A percentile compares a stretch with the other conserved stretches of the same genome.
These are phyloP conservation scores for Cyclotella kingstonii DNA, from an alignment of 108 stramenopile genomes.

Conservation along the genomic window DNA sequence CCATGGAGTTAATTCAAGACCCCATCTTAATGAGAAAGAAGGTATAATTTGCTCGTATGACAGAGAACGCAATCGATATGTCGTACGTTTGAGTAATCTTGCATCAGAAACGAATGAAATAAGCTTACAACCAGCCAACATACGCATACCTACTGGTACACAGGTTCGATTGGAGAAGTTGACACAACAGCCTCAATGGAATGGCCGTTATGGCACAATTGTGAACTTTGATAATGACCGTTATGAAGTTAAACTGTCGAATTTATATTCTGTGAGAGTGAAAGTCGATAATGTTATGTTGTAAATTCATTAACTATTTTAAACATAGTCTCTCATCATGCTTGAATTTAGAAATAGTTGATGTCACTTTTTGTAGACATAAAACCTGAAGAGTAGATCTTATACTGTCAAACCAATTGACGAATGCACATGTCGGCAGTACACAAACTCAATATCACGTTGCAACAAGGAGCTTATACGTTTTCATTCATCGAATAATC, in stretches of 20 bases:
- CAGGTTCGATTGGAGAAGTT: conserved; percentile 35
- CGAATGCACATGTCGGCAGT: too few relatives aligned
- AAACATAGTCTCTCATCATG: too few relatives aligned
- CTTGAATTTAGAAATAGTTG: too few relatives aligned
- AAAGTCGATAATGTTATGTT: conserved; percentile 29
- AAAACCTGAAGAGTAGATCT: too few relatives aligned
- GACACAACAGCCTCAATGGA: conserved; percentile 35
- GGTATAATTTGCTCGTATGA: conserved; percentile 28
- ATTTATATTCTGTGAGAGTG: conserved; percentile 28
- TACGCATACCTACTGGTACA: conserved; percentile 31
- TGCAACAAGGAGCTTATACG: too few relatives aligned
- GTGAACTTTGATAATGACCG: conserved; percentile 14
- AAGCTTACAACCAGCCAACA: conserved; percentile 26
- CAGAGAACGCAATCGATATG: conserved; percentile 35
- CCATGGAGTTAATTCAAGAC: conserved; percentile 20
- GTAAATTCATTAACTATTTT: too few relatives aligned
- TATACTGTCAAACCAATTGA: too few relatives aligned
- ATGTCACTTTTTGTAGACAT: too few relatives aligned
- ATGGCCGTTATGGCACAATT: conserved; percentile 32
- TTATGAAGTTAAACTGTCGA: conserved; percentile 21
- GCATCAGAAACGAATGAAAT: conserved; percentile 28
- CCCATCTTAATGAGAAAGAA: conserved; percentile 21
- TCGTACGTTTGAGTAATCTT: conserved; percentile 16
- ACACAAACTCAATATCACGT: too few relatives aligned
- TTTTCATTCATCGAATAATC: too few relatives aligned